Evolutionary conservation across 1,284 basidiomycete species (phyloP), one percentile per base, ranked within the genome.

Genomic region (Austroboletus novae-zelandiae): DNA sequence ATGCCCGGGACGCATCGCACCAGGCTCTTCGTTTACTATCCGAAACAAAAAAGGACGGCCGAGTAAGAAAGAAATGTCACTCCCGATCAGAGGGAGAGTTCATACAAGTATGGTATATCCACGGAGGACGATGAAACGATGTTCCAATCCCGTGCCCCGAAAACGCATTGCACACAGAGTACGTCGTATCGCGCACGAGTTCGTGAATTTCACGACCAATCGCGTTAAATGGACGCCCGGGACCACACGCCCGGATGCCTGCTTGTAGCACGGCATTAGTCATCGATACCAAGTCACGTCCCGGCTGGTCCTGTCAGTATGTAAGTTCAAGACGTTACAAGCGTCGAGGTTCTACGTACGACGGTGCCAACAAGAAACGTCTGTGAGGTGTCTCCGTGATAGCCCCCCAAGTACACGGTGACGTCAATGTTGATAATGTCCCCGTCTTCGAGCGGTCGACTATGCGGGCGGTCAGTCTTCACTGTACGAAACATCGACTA

Each of bases 351-450:
- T n/a, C 41, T 29, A 57, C 77, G 54, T 59, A 89, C 89, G 10
- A 90, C 88, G 25, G 83, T 66, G 25, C 91, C 90, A 2, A 95
- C 83, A 3, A 86, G 68, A 66, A 92, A 93, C 0, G 87, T 95
- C 50, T 78, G 70, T 0, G 90, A 92, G 1, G 91, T 94, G 60
- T 95, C 92, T 1, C 92, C 92, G 60, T 95, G 91, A 66, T 83
- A 92, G 2, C 89, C 88, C 48, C 88, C 71, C 23, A 84, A 71
- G 64, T 80, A 94, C 7, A 94, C 75, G 0, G 92, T 94, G 5
- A 95, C 70, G 66, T 95, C 92, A 36, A 95, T 74, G 62, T 93
- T 94, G 59, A 95, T 73, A 41, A 94, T 88, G 60, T 95, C 92
- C 2, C 86, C 86, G 45, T 89, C 74, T 64, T 86, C 77, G 3